Conservation (phyloP, 495 filamentous ascomycete genomes). For the Lasiosphaeria miniovina region DNA sequence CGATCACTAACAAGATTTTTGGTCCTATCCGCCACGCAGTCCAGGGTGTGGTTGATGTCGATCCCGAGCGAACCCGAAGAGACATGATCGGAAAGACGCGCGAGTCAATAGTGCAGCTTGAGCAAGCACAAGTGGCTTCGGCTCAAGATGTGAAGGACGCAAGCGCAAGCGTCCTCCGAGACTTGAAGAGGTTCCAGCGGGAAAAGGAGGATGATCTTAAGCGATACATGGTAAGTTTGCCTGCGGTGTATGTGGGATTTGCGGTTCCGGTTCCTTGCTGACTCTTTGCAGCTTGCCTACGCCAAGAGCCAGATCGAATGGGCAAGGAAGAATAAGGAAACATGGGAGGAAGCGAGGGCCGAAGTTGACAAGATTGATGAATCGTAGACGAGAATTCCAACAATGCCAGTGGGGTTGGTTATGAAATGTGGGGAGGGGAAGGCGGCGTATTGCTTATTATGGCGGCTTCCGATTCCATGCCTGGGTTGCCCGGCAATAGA, state of each 20-base stretch:
- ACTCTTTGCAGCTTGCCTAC: constrained; percentile 71
- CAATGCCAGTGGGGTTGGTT: background rate
- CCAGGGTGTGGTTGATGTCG: constrained; percentile 92
- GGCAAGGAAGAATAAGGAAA: constrained; percentile 95
- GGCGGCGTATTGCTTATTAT: too few species aligned
- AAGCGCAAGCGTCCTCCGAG: constrained; percentile 77
- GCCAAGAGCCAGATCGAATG: constrained; percentile 94
- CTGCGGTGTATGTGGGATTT: background rate
- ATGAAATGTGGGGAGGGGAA: too few species aligned
- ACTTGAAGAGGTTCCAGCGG: constrained; percentile 85
- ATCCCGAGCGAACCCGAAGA: constrained; percentile 85
- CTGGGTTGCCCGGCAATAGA: too few species aligned
- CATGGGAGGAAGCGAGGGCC: constrained; percentile 92
- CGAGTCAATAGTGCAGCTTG: constrained; percentile 70
- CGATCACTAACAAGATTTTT: constrained; percentile 90
- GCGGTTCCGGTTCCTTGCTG: constrained; percentile 2
- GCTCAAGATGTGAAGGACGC: constrained; percentile 90
- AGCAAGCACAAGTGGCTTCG: constrained; percentile 82
- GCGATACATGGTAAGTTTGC: constrained; percentile 80
- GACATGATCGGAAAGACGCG: constrained; percentile 94
- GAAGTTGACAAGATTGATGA: constrained; percentile 86
- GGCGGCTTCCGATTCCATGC: too few species aligned
- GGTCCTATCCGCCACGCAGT: constrained; percentile 91
- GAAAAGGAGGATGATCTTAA: constrained; percentile 94
- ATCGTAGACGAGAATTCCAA: constrained; percentile 20